These are phyloP conservation scores for Candida ponderosae DNA, from an alignment of 805 yeast species.

Conservation along the genomic window DNA sequence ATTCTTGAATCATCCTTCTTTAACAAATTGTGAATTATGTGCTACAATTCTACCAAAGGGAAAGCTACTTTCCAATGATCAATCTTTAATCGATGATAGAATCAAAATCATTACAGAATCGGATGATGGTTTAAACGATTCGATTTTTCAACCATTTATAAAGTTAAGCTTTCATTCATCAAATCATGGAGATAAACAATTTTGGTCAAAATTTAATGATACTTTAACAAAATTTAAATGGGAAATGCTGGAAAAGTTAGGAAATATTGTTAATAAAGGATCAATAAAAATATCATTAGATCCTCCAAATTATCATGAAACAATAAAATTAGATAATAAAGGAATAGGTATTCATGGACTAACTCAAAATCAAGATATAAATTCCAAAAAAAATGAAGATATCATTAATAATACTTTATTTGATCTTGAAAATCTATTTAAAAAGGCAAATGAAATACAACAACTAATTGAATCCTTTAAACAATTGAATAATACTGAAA, in stretches of 20 bases:
- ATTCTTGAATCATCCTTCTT: conserved; percentile 73
- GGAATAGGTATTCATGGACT: conserved; percentile 63
- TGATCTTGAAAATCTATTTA: conserved; percentile 70
- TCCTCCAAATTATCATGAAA: background rate
- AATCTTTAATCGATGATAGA: conserved; percentile 26
- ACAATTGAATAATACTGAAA: conserved; percentile 18
- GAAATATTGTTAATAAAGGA: conserved; percentile 23
- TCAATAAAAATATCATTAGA: conserved; percentile 1
- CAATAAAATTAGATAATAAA: too few relatives aligned
- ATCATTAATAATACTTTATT: conserved; percentile 63
- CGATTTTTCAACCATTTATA: conserved; percentile 24
- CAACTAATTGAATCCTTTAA: conserved; percentile 36
- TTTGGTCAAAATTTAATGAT: conserved; percentile 37
- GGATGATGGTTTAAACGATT: conserved; percentile 19
- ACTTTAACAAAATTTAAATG: conserved; percentile 45
- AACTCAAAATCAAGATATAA: conserved; percentile 46
- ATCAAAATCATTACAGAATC: conserved; percentile 22
- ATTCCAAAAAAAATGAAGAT: conserved; percentile 48
- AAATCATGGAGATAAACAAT: conserved; percentile 50
- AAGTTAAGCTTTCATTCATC: conserved; percentile 65
- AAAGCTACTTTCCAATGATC: too few relatives aligned
- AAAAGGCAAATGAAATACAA: conserved; percentile 69
- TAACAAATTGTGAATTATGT: conserved; percentile 80
- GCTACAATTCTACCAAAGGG: conserved; percentile 50
- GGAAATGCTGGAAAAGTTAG: conserved; percentile 28